Conservation (phyloP, 2,329 filamentous ascomycete genomes). For the Fusarium coffeatum region DNA sequence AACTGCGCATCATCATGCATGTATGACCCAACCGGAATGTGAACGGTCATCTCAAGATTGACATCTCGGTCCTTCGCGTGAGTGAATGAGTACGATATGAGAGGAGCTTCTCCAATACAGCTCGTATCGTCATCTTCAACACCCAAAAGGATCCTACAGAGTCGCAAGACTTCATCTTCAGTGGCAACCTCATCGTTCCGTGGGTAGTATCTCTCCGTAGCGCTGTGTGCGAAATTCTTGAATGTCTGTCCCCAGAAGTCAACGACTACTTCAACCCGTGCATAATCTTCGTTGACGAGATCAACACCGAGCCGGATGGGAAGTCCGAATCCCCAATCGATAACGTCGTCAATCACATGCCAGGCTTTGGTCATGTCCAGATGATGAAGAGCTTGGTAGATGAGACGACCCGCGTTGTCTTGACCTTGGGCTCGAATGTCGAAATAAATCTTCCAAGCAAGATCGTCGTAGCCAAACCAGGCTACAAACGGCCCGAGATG, state of each 20-base stretch:
- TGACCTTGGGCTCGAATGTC: neutral
- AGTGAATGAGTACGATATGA: neutral
- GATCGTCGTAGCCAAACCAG: neutral
- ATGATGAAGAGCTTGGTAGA: neutral
- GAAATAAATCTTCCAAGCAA: neutral
- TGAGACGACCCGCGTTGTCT: neutral
- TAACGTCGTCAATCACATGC: neutral
- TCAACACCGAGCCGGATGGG: neutral
- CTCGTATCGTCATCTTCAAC: neutral
- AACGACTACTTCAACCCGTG: neutral
- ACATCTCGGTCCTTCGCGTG: neutral
- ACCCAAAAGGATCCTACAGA: neutral
- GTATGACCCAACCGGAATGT: neutral
- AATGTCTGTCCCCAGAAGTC: neutral
- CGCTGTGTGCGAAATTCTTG: neutral
- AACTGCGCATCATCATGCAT: neutral
- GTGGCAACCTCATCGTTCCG: neutral
- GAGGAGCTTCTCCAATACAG: neutral
- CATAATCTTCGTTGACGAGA: neutral
- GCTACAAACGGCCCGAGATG: neutral
- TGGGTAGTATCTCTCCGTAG: neutral
- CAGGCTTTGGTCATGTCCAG: neutral
- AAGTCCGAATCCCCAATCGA: neutral
- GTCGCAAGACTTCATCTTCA: neutral
- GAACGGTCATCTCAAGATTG: neutral